Evolutionary conservation across 306 rosid genomes (phyloP).

Genomic region (Malus sieversii): DNA sequence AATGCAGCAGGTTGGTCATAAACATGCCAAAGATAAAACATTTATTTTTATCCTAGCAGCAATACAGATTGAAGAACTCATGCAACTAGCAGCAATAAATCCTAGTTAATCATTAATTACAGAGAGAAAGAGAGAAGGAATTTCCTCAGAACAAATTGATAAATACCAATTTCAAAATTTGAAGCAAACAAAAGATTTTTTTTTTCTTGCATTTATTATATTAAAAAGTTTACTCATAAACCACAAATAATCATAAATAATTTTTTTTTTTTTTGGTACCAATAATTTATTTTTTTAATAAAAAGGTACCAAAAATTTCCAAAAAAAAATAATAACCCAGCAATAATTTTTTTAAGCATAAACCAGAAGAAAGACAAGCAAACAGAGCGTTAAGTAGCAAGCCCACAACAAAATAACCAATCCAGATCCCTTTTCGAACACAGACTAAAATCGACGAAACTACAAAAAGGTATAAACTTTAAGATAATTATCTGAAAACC

Average conservation of each 20-base stretch:
- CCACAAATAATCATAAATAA: neutral
- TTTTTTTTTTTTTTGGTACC: neutral
- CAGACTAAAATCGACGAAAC: conserved; percentile 14
- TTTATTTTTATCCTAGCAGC: neutral
- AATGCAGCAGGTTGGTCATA: neutral
- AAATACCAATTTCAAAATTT: neutral
- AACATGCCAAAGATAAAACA: neutral
- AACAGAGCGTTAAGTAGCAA: conserved; percentile 10
- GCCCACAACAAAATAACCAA: conserved; percentile 19
- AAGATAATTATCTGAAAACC: conserved; percentile 28
- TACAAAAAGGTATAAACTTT: conserved; percentile 20
- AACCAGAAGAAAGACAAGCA: neutral
- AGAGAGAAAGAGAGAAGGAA: neutral
- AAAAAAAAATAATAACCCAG: neutral
- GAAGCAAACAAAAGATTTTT: neutral
- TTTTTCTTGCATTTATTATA: neutral
- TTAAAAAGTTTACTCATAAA: neutral
- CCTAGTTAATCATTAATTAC: neutral
- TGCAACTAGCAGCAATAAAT: conserved; percentile 6
- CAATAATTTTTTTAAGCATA: neutral
- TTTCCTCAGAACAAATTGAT: neutral
- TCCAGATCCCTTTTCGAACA: conserved; percentile 49
- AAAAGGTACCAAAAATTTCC: neutral
- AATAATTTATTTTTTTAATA: neutral
- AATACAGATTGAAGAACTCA: neutral